Base-by-base conservation (phyloP, 2,329 filamentous ascomycete species). In the Pseudogymnoascus sp. region DNA sequence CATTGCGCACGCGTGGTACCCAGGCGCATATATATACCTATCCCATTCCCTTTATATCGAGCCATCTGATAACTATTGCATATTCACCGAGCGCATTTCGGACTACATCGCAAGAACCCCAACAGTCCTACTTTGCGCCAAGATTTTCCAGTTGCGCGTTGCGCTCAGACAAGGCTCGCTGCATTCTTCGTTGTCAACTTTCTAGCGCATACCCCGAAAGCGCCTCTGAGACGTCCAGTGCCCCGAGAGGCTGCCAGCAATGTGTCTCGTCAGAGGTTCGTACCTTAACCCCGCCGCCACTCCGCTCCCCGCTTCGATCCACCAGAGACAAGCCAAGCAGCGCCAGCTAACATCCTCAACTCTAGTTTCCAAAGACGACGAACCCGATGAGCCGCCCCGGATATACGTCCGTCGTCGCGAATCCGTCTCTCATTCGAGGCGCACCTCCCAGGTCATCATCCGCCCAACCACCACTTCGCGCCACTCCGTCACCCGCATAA, bases 221-320 rank as follows among this genome's bases (percentile, higher is more conserved):
- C 47, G 47, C 29, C n/a, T 54, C 47, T 21, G 26, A 54, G 47
- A 54, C 47, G 47, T 21, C 47, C 29, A 54, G 1, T 54, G 29
- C 29, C 29, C n/a, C 47, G 9, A 33, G 47, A 54, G 47, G 29
- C 29, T 35, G 47, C 47, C 47, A 54, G 13, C 47, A 54, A 54
- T 54, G 47, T 54, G 47, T 54, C 47, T 54, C 47, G 47, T 54
- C 47, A 54, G 29, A 54, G 47, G 47, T 41, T 59, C 57, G 37
- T 59, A 59, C 57, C 17, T 13, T 15, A 15, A 37, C 57, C 57
- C 57, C 57, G 37, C 57, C 31, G 37, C 57, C 57, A 59, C 35
- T 59, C 57, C 57, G 40, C 57, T 37, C 15, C 57, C 33, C 37
- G 57, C 57, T 29, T 9, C 57, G 35, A 37, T 37, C 35, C 35